Percentiles rank a stretch among this genome's conserved stretches.
Evolutionary conservation across 805 yeast species (phyloP).

Genomic region (Pichia cephalocereana): DNA sequence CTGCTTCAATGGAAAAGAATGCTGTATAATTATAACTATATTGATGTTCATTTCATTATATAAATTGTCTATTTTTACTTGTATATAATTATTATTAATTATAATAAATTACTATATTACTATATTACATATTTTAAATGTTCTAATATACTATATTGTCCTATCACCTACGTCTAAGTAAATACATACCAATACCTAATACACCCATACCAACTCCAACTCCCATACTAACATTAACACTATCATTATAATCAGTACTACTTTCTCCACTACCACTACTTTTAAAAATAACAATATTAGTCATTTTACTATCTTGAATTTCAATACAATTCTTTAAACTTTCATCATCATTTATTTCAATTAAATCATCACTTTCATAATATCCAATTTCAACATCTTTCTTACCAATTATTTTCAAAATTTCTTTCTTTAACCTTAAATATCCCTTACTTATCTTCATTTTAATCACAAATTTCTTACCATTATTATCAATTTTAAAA

Average conservation of each 20-base stretch:
- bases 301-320: slow-evolving; percentile 40
- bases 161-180: neutral
- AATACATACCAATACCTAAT: neutral
- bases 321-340: slow-evolving; percentile 69
- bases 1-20: slow-evolving; percentile 19
- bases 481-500: slow-evolving; percentile 42
- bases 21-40: slow-evolving; percentile 7
- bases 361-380: slow-evolving; percentile 80
- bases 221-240: neutral
- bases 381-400: slow-evolving; percentile 52
- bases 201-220: neutral
- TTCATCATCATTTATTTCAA: slow-evolving; percentile 63
- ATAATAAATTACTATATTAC: too few relatives aligned
- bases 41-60: too few relatives aligned
- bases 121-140: too few relatives aligned
- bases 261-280: neutral
- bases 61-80: neutral
- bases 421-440: neutral
- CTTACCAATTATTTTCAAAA: slow-evolving; percentile 15
- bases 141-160: too few relatives aligned
- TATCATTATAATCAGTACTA: neutral
- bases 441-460: neutral
- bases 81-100: slow-evolving; percentile 11
- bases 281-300: slow-evolving; percentile 34
- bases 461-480: neutral